These are phyloP conservation scores for Aspergillus tubingensis DNA, from an alignment of 2,329 filamentous ascomycete species.

Conservation along the genomic window DNA sequence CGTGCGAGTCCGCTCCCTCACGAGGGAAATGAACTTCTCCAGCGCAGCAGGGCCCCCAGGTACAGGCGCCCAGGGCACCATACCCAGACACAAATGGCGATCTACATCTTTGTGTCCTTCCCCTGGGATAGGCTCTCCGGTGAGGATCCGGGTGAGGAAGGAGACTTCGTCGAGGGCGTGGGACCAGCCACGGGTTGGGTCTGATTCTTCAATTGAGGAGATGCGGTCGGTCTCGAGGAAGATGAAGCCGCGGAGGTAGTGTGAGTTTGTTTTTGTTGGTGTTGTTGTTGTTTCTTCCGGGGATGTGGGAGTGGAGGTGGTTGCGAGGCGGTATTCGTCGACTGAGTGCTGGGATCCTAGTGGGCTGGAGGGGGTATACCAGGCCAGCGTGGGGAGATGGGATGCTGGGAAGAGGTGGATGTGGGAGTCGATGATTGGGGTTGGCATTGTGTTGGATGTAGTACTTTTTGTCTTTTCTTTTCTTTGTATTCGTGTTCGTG, in stretches of 20 bases:
- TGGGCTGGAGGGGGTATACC: constrained; percentile 63
- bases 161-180: constrained; percentile 71
- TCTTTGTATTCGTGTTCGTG: neutral
- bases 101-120: constrained; percentile 61
- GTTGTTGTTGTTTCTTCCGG: constrained; percentile 25
- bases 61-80: constrained; percentile 85
- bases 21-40: constrained; percentile 64
- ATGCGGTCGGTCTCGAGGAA: constrained; percentile 81
- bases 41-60: constrained; percentile 64
- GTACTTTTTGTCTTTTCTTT: neutral
- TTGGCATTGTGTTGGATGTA: constrained; percentile 23
- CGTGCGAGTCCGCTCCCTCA: constrained; percentile 56
- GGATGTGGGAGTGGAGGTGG: constrained; percentile 33
- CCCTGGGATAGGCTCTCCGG: constrained; percentile 57
- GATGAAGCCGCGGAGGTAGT: constrained; percentile 68
- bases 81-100: constrained; percentile 62
- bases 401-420: constrained; percentile 80
- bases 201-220: constrained; percentile 56
- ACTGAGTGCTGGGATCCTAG: constrained; percentile 67
- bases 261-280: constrained; percentile 22
- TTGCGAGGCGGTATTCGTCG: constrained; percentile 60
- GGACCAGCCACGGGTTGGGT: constrained; percentile 57
- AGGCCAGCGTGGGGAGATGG: constrained; percentile 67
- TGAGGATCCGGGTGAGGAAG: constrained; percentile 67
- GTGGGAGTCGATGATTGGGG: constrained; percentile 79